Conservation (phyloP, 2,329 filamentous ascomycete genomes). For the Tolypocladium tropicale region DNA sequence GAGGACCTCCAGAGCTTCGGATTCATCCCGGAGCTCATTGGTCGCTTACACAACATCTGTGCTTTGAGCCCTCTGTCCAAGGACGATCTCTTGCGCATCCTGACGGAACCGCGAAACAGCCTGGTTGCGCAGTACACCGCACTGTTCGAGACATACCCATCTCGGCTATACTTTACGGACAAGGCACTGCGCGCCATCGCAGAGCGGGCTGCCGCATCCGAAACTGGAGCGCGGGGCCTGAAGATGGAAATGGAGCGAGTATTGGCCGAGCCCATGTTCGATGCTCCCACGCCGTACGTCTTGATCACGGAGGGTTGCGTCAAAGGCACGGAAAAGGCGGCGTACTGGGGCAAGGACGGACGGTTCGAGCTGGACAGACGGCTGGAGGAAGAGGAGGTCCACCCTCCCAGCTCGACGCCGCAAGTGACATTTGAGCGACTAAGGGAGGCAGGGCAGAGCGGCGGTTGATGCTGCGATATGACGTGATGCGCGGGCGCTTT, state of each 20-base stretch:
- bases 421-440: conserved; percentile 28
- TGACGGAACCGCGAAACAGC: conserved; percentile 86
- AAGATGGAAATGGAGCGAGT: conserved; percentile 75
- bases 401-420: conserved; percentile 8
- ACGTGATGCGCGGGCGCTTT: neutral
- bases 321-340: conserved; percentile 46
- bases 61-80: conserved; percentile 67
- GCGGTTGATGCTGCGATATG: conserved; percentile 23
- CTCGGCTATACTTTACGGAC: conserved; percentile 73
- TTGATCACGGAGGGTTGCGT: conserved; percentile 64
- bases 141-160: conserved; percentile 71
- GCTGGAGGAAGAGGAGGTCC: conserved; percentile 51
- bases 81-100: conserved; percentile 65
- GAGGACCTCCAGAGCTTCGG: conserved; percentile 75
- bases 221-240: conserved; percentile 69
- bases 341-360: conserved; percentile 60
- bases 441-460: conserved; percentile 36
- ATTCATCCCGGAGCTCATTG: conserved; percentile 90
- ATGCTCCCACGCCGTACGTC: conserved; percentile 66
- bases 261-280: conserved; percentile 71
- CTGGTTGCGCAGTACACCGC: conserved; percentile 82
- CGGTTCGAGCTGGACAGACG: conserved; percentile 58
- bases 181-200: conserved; percentile 75
- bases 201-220: conserved; percentile 45
- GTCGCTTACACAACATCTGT: conserved; percentile 84